Evolutionary conservation across 192 early-diverging fungal species (phyloP), one percentile per base, ranked within the genome.

Genomic region (Podochytrium sp.): DNA sequence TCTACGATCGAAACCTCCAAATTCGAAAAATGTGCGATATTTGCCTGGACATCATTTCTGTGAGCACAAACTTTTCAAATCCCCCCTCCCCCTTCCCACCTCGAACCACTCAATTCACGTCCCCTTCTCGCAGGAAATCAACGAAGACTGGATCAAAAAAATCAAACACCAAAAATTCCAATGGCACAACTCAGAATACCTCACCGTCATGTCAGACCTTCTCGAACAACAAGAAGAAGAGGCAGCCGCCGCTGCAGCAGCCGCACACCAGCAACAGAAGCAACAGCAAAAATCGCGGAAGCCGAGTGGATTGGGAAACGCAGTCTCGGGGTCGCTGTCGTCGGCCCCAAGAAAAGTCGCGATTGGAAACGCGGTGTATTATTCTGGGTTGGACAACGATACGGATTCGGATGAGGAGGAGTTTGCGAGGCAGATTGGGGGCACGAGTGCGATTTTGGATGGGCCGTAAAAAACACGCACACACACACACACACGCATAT

Each of bases 141-240:
- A 83, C 41, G 82, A 83, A 20, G 87, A 86, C 51, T 89, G 81
- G 82, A 78, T 81, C 2, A 61, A 73, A 35, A 78, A 81, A 43
- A 84, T 89, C 51, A 72, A 85, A 33, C 78, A 78, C 2, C 74
- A 75, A 59, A 75, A 75, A 38, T 89, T 89, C 75, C 78, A 82
- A 27, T 87, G 77, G 75, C 87, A 89, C 76, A 89, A 89, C 65
- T 65, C 82, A 2, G 87, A 89, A 71, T 89, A 87, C 81, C 55
- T 86, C 6, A 37, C 63, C 20, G 70, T 82, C 12, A 79, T 86
- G 30, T 70, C 84, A 4, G 78, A 83, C 29, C 30, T 76, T 0
- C 63, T 77, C n/a, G 43, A 55, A 18, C 50, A 76, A 37, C 40
- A 76, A 18, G 71, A 51, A 35, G 65, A n/a, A 30, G 55, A 55